These are phyloP conservation scores for Dryadomyces sulphureus DNA, from an alignment of 2,329 filamentous ascomycete species.

Conservation along the genomic window DNA sequence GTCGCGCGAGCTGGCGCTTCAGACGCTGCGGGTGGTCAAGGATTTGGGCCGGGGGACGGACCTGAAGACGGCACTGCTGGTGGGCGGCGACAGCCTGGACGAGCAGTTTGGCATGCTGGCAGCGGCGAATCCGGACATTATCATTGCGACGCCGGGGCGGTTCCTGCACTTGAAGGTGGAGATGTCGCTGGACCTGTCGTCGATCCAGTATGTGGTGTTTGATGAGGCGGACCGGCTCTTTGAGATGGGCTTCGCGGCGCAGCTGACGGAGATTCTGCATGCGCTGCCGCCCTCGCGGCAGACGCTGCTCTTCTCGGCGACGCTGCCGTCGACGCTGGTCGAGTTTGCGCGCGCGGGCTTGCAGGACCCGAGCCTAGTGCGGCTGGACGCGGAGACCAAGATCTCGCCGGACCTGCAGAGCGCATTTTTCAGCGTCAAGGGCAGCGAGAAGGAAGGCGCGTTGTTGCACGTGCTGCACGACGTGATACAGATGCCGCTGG, in stretches of 20 bases:
- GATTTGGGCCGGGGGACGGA: constrained; percentile 85
- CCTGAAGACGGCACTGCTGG: constrained; percentile 74
- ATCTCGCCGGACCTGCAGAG: constrained; percentile 92
- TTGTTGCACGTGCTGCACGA: constrained; percentile 80
- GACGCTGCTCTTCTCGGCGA: constrained; percentile 89
- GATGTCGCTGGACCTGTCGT: constrained; percentile 84
- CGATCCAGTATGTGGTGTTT: constrained; percentile 87
- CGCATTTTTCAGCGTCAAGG: constrained; percentile 88
- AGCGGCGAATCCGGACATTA: constrained; percentile 88
- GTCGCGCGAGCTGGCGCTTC: constrained; percentile 83
- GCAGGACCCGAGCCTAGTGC: constrained; percentile 79
- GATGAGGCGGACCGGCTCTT: constrained; percentile 95
- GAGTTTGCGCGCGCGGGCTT: constrained; percentile 90
- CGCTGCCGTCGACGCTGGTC: constrained; percentile 81
- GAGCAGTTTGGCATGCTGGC: constrained; percentile 79
- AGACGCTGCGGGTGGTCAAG: constrained; percentile 93
- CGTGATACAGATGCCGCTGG: constrained; percentile 80
- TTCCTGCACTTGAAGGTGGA: constrained; percentile 96
- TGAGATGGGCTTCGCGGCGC: constrained; percentile 95
- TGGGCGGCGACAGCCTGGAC: constrained; percentile 89
- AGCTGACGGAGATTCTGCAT: constrained; percentile 84
- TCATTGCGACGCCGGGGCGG: constrained; percentile 92
- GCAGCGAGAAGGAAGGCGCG: constrained; percentile 84
- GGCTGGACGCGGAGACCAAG: constrained; percentile 88
- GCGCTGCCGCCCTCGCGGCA: constrained; percentile 73